phyloP scores from a whole-genome alignment of 208 protist genomes.

The Acanthamoeba polyphaga region DNA sequence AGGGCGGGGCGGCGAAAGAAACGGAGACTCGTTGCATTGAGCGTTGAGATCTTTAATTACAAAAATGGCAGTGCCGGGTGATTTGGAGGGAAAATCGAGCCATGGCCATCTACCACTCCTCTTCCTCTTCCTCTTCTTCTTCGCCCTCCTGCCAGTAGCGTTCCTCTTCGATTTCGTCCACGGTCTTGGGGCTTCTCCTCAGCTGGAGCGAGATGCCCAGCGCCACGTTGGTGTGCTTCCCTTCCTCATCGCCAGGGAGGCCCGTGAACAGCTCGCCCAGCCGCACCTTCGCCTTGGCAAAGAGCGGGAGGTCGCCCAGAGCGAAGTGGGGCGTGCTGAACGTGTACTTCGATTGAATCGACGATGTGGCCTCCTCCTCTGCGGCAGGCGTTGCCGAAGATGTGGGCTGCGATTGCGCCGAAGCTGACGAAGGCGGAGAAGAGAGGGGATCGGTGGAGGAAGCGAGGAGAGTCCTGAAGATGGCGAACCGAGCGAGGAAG shows the following conservation, averaged over 20 bases:
- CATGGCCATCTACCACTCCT: neutral
- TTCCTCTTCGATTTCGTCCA: constrained; percentile 47
- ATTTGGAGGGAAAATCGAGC: neutral
- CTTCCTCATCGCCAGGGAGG: neutral
- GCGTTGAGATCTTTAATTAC: too few relatives aligned
- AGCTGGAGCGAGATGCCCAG: constrained; percentile 1
- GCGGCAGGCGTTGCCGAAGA: neutral
- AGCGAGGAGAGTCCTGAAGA: neutral
- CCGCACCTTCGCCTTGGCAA: neutral
- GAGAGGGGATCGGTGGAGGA: neutral
- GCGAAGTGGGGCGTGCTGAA: constrained; percentile 6
- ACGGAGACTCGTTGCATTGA: too few relatives aligned
- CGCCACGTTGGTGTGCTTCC: neutral
- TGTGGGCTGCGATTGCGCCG: neutral
- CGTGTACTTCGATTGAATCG: neutral
- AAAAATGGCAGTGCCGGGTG: too few relatives aligned
- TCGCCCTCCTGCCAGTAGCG: constrained; percentile 26
- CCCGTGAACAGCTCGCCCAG: constrained; percentile 14
- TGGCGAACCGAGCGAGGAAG: neutral
- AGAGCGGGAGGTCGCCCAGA: neutral
- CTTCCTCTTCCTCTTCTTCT: constrained; percentile 17
- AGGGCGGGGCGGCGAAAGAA: too few relatives aligned
- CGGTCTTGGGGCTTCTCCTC: constrained; percentile 1
- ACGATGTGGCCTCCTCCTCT: neutral
- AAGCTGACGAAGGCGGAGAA: neutral